These are phyloP conservation scores for Geranium incanum DNA, from an alignment of 441 rosid genomes.

Conservation along the genomic window DNA sequence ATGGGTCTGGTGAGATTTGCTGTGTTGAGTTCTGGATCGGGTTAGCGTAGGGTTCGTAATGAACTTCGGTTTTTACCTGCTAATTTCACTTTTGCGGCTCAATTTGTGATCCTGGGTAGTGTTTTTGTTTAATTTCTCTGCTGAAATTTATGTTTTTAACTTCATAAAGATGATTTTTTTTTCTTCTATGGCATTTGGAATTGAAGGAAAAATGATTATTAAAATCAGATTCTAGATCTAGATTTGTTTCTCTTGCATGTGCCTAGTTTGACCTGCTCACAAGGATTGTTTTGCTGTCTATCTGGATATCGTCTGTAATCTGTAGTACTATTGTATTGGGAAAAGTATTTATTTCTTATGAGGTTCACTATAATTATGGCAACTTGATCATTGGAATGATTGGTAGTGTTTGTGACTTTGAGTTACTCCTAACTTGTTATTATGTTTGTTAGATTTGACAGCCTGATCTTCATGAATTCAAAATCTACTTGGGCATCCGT, in stretches of 20 bases:
- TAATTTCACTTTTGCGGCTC: not conserved
- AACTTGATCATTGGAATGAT: not conserved
- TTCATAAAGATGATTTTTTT: not conserved
- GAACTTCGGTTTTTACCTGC: not conserved
- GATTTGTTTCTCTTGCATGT: not conserved
- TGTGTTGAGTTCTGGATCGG: not conserved
- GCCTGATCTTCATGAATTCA: slow-evolving; percentile 76
- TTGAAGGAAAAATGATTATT: not conserved
- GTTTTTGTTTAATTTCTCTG: not conserved
- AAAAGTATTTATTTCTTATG: not conserved
- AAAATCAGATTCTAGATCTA: not conserved
- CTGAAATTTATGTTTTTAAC: not conserved
- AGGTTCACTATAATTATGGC: not conserved
- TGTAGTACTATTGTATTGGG: not conserved
- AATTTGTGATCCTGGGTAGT: not conserved
- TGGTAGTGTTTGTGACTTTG: not conserved
- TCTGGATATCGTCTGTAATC: not conserved
- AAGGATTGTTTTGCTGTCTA: not conserved
- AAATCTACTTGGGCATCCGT: slow-evolving; percentile 46
- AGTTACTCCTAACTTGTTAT: not conserved
- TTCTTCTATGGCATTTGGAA: not conserved
- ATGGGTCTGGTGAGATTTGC: slow-evolving; percentile 7
- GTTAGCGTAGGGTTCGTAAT: not conserved
- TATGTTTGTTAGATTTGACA: slow-evolving; percentile 40
- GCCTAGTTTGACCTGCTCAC: not conserved